Evolutionary conservation across 2,329 filamentous ascomycete genomes (phyloP), one percentile per base, ranked within the genome.

Genomic region (Lecanoromycetidae sp.): DNA sequence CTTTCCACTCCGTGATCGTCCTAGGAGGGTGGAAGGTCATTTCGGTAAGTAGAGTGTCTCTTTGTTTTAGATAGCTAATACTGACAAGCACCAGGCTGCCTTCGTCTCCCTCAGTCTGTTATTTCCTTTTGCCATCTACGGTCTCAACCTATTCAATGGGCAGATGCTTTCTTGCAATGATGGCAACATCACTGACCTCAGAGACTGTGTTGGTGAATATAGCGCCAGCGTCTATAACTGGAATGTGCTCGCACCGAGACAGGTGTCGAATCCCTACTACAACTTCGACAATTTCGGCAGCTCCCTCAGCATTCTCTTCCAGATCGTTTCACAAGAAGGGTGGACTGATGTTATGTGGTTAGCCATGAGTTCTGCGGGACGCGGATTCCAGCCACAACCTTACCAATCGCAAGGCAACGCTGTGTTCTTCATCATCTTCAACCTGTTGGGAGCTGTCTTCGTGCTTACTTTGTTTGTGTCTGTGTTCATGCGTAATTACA

Each of bases 401-500:
- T 80, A 80, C 52, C 71, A 77, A 2, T 76, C 83, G 1, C 79
- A 88, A 58, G 87, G 83, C 33, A 96, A 98, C 55, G 88, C 86
- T 0, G 64, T 96, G 29, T 98, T 95, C 71, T 95, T 98, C 61
- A 79, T 98, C 47, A 74, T 90, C 4, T 98, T 96, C 78, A 98
- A 98, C 66, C 76, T 98, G 61, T 74, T 98, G 57, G 87, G 87
- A 26, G 91, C 91, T 0, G 90, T 98, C 54, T 98, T 98, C 66
- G 84, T 98, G 52, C 74, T 98, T 60, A 98, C 91, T 1, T 71
- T 98, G 60, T 98, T 98, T 64, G 93, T 98, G 39, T 96, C 91
- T 48, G 91, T 98, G 52, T 98, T 98, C 64, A 98, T 98, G 91
- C 86, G 91, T 52, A 98, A 95, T 63, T 98, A 98, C 65, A 98